phyloP scores from a whole-genome alignment of 257 asterid genomes.

The Fraxinus quadrangulata region DNA sequence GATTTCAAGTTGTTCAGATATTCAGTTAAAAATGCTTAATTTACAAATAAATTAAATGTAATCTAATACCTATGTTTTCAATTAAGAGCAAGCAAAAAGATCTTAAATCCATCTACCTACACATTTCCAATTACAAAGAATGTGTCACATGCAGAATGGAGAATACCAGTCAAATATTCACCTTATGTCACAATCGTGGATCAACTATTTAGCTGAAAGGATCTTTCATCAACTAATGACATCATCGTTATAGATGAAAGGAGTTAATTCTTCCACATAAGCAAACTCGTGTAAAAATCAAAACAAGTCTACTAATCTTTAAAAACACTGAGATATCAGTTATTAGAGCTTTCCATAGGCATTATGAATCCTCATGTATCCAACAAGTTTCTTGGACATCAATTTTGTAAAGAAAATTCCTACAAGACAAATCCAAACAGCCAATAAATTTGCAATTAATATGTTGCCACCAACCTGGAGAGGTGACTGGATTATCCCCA shows the following conservation, averaged over 20 bases:
- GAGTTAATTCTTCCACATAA: neutral
- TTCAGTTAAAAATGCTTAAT: neutral
- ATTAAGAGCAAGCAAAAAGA: neutral
- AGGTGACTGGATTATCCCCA: constrained; percentile 15
- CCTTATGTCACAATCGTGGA: neutral
- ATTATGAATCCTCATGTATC: neutral
- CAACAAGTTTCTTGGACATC: neutral
- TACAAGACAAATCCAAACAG: neutral
- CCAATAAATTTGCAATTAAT: neutral
- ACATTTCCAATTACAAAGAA: neutral
- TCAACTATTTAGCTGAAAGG: too few species aligned
- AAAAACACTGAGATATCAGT: neutral
- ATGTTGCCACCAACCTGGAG: constrained; percentile 48
- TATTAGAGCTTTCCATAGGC: too few species aligned
- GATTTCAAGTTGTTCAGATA: neutral
- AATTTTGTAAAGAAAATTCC: neutral
- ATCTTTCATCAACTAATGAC: too few species aligned
- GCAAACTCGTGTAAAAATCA: neutral
- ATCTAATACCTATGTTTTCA: neutral
- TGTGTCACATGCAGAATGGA: neutral
- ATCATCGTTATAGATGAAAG: neutral
- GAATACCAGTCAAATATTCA: neutral
- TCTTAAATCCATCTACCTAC: neutral
- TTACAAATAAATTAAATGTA: neutral
- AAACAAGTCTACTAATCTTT: neutral